A percentile compares a stretch with the other conserved stretches of the same genome.
Evolutionary conservation across 2,329 filamentous ascomycete species (phyloP).

Genomic region (Aspergillus brunneoviolaceus): DNA sequence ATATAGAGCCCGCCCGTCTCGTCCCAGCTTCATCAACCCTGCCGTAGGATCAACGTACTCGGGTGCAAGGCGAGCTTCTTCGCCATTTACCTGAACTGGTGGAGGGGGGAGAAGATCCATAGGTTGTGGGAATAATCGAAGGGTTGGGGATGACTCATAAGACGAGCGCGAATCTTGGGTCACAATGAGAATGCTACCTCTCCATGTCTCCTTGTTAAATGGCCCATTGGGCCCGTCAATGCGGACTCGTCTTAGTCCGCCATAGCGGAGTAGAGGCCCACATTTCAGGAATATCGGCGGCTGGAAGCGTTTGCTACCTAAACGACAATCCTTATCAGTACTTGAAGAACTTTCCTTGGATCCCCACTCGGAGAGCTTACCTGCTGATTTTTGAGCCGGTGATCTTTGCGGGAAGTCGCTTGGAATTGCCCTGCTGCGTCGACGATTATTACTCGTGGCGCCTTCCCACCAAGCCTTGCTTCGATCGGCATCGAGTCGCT

Average conservation of each 20-base stretch:
- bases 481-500: constrained; percentile 48
- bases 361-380: constrained; percentile 20
- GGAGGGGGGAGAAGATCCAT: constrained; percentile 79
- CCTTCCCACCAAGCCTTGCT: constrained; percentile 77
- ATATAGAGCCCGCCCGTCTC: constrained; percentile 81
- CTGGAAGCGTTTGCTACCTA: constrained; percentile 66
- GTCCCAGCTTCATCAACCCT: constrained; percentile 79
- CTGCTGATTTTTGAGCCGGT: constrained; percentile 32
- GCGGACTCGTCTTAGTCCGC: constrained; percentile 67
- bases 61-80: constrained; percentile 62
- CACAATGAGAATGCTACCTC: constrained; percentile 93
- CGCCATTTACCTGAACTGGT: constrained; percentile 65
- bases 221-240: constrained; percentile 34
- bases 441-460: constrained; percentile 47
- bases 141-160: constrained; percentile 72
- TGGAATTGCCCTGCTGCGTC: constrained; percentile 47
- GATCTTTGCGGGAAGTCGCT: constrained; percentile 35
- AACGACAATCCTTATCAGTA: constrained; percentile 1
- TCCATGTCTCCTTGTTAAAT: constrained; percentile 76
- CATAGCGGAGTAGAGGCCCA: constrained; percentile 86
- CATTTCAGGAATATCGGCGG: constrained; percentile 84
- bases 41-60: constrained; percentile 87
- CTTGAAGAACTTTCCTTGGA: background rate
- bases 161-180: constrained; percentile 81
- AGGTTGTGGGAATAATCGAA: constrained; percentile 84